Base-by-base conservation (phyloP, 2,329 filamentous ascomycete species). In the Monilinia fructicola region DNA sequence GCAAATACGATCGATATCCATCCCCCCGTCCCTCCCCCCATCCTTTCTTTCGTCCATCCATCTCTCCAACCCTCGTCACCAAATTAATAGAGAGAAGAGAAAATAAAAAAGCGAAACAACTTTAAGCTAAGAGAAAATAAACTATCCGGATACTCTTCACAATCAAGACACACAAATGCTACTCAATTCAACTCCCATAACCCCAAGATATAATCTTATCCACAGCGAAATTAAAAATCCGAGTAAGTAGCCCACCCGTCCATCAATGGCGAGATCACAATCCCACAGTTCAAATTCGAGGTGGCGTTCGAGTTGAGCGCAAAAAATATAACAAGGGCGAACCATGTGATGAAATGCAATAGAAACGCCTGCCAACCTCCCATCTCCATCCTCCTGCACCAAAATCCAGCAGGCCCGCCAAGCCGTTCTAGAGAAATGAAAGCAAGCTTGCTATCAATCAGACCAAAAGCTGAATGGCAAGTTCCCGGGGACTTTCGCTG, bases 391-490 rank as follows among this genome's bases (percentile, higher is more conserved):
- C 61, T 26, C 48, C 61, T 50, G 21, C 38, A 55, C 61, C 61
- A 42, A 64, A 42, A 64, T 31, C 52, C 48, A 64, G 61, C 61
- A 44, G 61, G 61, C 61, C 61, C 61, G 61, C 60, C 61, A 64
- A 64, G 61, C 50, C 61, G 52, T 44, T 64, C 35, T 64, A 64
- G 50, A 64, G 48, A 54, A 63, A 42, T 53, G 46, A 63, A 54
- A 63, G 48, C 50, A 31, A 31, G 12, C 61, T 55, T 55, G 61
- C 61, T 35, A 44, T 64, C 50, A 64, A 55, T 64, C 61, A 64
- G 61, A 44, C 61, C 61, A 54, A 64, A 64, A 64, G 61, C 61
- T 64, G 61, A 64, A 46, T 46, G 26, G 50, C 61, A 64, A 64
- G 61, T 64, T 23, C 31, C 61, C n/a, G 50, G 28, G 38, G 16